A percentile compares a stretch with the other conserved stretches of the same genome.
These are phyloP conservation scores for Nissolia schottii DNA, from an alignment of 306 rosid genomes.

Conservation along the genomic window DNA sequence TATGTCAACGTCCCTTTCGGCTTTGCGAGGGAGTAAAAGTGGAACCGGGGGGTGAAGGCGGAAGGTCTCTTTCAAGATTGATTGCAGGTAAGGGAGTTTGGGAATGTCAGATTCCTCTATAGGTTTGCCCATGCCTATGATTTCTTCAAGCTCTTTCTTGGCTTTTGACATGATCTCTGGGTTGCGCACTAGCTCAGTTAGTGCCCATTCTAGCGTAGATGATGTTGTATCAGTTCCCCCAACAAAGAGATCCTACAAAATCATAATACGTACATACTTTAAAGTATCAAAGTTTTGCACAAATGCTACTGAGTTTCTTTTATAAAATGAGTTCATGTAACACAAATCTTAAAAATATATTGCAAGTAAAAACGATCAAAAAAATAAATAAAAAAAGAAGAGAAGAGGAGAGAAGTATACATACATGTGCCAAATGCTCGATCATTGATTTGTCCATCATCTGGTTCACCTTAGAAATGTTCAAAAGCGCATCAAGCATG, in stretches of 20 bases:
- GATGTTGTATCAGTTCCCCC: background rate
- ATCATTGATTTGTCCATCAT: conserved; percentile 18
- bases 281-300: too few relatives aligned
- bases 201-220: background rate
- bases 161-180: background rate
- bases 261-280: too few relatives aligned
- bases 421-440: conserved; percentile 22
- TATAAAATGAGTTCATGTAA: too few relatives aligned
- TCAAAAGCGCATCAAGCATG: conserved; percentile 33
- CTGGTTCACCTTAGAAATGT: conserved; percentile 20
- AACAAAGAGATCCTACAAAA: background rate
- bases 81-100: conserved; percentile 42
- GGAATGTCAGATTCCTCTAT: conserved; percentile 43
- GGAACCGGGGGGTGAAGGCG: conserved; percentile 38
- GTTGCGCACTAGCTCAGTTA: background rate
- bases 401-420: background rate
- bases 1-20: conserved; percentile 31
- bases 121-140: background rate
- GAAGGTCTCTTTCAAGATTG: conserved; percentile 43
- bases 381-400: background rate
- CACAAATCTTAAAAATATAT: too few relatives aligned
- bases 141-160: too few relatives aligned
- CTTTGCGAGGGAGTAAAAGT: conserved; percentile 43
- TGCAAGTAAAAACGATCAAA: background rate
- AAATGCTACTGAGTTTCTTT: background rate